Evolutionary conservation across 257 asterid species (phyloP).

Genomic region (Perilla frutescens): DNA sequence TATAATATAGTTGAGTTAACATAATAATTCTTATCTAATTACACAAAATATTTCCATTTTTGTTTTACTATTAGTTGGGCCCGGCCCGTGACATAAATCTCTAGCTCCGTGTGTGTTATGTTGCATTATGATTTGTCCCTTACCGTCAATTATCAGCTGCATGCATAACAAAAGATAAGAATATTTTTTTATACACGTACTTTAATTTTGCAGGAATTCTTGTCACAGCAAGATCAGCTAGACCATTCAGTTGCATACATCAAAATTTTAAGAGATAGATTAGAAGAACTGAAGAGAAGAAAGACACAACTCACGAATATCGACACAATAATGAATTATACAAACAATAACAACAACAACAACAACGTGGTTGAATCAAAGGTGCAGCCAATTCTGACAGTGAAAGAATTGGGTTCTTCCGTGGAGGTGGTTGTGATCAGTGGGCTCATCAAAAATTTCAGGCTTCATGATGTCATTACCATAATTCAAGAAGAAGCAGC

Average conservation of each 20-base stretch:
- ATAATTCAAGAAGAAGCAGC: constrained; percentile 52
- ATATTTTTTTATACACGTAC: no score
- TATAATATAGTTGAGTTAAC: no score
- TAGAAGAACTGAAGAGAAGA: neutral
- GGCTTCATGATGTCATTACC: constrained; percentile 31
- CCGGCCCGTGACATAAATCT: no score
- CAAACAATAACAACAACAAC: no score
- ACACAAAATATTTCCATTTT: no score
- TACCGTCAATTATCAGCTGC: no score
- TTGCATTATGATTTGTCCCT: no score
- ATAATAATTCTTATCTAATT: no score
- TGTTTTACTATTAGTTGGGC: no score
- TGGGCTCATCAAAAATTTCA: constrained; percentile 30
- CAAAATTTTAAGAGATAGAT: neutral
- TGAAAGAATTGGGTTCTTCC: constrained; percentile 37
- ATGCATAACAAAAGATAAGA: no score
- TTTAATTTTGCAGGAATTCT: neutral
- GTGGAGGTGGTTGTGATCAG: constrained; percentile 47
- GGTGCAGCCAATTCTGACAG: constrained; percentile 30
- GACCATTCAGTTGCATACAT: neutral
- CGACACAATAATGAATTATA: no score
- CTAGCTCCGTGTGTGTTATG: no score
- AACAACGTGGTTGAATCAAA: neutral
- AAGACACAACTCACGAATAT: neutral
- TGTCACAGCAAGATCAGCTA: neutral